Evolutionary conservation across 176 grass and related monocot genomes (phyloP), one percentile per base, ranked within the genome.

Genomic region (Leersia perrieri): DNA sequence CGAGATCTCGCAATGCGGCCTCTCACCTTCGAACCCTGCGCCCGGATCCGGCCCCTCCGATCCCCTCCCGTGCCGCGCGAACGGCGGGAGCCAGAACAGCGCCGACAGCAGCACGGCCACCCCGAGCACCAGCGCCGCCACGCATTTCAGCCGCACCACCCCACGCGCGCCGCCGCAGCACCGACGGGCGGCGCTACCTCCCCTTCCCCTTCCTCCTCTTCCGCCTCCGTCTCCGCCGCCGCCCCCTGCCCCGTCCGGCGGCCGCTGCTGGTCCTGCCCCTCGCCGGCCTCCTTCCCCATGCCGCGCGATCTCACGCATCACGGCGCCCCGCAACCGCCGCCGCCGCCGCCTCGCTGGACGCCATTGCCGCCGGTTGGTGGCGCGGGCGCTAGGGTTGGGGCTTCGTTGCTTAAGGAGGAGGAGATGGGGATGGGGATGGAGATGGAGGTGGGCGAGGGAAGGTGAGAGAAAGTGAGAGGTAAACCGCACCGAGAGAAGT

Each of bases 71-170:
- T 75, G 87, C 23, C 86, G 60, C 11, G 76, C 47, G 73, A 98
- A 92, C 2, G 95, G 95, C 63, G 92, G 92, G 63, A 98, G 80
- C 90, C 92, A 98, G 95, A 98, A 98, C 51, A 93, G 35, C 33
- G 88, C 95, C 14, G 92, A 94, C 1, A 98, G 88, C 75, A 98
- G 87, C 78, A 98, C 90, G 18, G 90, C 90, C 0, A 77, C 34
- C 31, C 92, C 92, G 5, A 98, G 88, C 80, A 95, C 44, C 73
- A 94, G 79, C 74, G 82, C 92, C n/a, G 75, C 90, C 33, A 92
- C 86, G 73, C 95, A 98, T 70, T 87, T 88, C 68, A 81, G 87
- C 61, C 83, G 64, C 25, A 86, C 88, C 3, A 22, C 33, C 33
- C 66, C 29, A 0, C 60, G 3, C 22, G 47, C n/a, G 36, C 65